Percentiles rank a stretch among this genome's conserved stretches.
phyloP scores from a whole-genome alignment of 345 rosid species.

The Syzygium aromaticum region DNA sequence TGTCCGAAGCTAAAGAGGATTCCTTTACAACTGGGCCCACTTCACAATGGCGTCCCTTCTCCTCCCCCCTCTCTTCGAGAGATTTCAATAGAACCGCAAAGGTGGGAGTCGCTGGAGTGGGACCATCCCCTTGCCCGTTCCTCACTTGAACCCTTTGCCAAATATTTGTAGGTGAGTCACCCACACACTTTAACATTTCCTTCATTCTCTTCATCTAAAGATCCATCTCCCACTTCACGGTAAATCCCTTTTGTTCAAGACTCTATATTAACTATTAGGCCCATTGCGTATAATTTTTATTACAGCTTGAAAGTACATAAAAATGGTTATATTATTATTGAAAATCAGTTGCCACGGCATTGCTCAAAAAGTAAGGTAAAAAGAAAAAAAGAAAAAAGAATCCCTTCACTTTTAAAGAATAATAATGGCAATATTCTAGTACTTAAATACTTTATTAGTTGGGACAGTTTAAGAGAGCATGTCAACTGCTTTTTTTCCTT shows the following conservation, averaged over 20 bases:
- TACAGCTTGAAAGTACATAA: no score
- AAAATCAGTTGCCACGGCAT: neutral
- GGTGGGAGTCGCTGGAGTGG: neutral
- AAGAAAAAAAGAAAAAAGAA: no score
- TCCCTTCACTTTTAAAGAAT: neutral
- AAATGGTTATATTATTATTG: neutral
- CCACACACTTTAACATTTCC: neutral
- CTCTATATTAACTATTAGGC: no score
- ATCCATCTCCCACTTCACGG: fast-evolving
- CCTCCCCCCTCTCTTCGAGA: neutral
- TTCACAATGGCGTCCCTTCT: neutral
- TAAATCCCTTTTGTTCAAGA: fast-evolving
- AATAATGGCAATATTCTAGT: neutral
- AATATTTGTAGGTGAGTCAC: neutral
- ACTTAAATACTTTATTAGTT: neutral
- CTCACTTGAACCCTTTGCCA: neutral
- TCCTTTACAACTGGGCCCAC: neutral
- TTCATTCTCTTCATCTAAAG: neutral
- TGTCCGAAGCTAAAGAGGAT: no score
- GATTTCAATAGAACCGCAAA: fast-evolving
- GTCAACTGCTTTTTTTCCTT: neutral
- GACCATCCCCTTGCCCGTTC: fast-evolving
- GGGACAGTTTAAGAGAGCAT: neutral
- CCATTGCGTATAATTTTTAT: neutral
- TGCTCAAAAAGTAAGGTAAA: neutral